Base-by-base conservation (phyloP, 1,139 yeast species). In the Suhomyces yuchorum region DNA sequence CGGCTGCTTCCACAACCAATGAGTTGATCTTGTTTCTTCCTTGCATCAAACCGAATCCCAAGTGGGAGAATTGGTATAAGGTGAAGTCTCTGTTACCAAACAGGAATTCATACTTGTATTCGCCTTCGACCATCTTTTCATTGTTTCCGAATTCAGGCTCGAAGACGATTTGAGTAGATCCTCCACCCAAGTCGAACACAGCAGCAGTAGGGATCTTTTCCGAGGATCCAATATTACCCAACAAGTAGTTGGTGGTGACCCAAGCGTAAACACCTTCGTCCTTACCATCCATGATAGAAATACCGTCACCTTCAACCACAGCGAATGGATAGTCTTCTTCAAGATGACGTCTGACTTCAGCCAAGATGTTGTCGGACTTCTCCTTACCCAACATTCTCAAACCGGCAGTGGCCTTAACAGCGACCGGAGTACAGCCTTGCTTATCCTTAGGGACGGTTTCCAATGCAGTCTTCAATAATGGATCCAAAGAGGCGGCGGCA, bases 191-290 rank as follows among this genome's bases (percentile, higher is more conserved):
- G 65, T 93, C 99, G 64, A 93, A 93, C 12, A 93, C 96, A 8
- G 98, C 99, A 44, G 96, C 96, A 11, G 99, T 93, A 28, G 93
- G 88, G 26, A 71, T 67, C 67, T 83, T 82, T 42, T 81, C 85
- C 18, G 81, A 68, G 23, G 84, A 72, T 23, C 98, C 98, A 64
- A 93, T 90, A 69, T 92, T 92, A 37, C 97, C 97, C 57, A 93
- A 78, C 55, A 93, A 74, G 66, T 85, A 93, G 73, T 93, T 93
- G 46, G 97, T 85, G 34, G 99, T 93, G 65, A 93, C 87, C 99
- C 99, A 93, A 1, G 99, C 99, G 62, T 83, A 93, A n/a, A 93
- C 97, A 65, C 99, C 99, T 73, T 93, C 99, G 60, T 92, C 96
- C 53, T 82, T 85, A 57, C 99, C 99, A 50, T 88, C 93, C 97